These are phyloP conservation scores for Pseudogymnoascus sp. DNA, from an alignment of 2,329 filamentous ascomycete genomes.

Conservation along the genomic window DNA sequence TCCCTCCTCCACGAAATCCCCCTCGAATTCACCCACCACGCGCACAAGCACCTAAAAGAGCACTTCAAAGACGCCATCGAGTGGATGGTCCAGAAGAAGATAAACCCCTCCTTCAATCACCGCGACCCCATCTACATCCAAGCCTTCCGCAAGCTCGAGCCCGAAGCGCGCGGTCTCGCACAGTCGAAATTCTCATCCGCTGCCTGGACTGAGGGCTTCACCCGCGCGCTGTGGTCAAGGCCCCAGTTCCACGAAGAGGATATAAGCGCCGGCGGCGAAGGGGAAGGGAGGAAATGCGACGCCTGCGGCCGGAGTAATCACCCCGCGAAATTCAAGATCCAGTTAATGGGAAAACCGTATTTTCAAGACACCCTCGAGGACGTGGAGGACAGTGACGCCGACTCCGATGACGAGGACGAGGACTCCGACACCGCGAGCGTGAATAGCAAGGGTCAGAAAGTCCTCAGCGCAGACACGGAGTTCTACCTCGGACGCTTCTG, in stretches of 20 bases:
- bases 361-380: slow-evolving; percentile 58
- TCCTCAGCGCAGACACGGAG: slow-evolving; percentile 38
- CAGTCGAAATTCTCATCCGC: slow-evolving; percentile 66
- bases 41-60: slow-evolving; percentile 60
- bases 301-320: slow-evolving; percentile 66
- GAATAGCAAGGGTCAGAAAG: slow-evolving; percentile 40
- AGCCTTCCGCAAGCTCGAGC: slow-evolving; percentile 64
- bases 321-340: slow-evolving; percentile 57
- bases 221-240: slow-evolving; percentile 55
- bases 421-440: slow-evolving; percentile 29
- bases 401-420: slow-evolving; percentile 30
- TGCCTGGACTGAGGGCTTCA: slow-evolving; percentile 62
- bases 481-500: slow-evolving; percentile 53
- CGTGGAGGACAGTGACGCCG: slow-evolving; percentile 41
- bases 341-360: slow-evolving; percentile 61
- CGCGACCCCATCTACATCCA: slow-evolving; percentile 58
- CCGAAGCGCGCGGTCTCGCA: slow-evolving; percentile 61
- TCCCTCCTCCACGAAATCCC: slow-evolving; percentile 46
- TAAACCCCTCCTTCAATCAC: slow-evolving; percentile 63
- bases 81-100: slow-evolving; percentile 74
- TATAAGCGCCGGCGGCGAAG: slow-evolving; percentile 34
- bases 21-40: slow-evolving; percentile 59
- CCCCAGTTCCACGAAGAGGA: slow-evolving; percentile 50
- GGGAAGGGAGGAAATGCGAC: slow-evolving; percentile 49
- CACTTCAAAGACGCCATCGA: slow-evolving; percentile 69